Conservation (phyloP, 345 rosid species). For the Capsella bursapastoris region DNA sequence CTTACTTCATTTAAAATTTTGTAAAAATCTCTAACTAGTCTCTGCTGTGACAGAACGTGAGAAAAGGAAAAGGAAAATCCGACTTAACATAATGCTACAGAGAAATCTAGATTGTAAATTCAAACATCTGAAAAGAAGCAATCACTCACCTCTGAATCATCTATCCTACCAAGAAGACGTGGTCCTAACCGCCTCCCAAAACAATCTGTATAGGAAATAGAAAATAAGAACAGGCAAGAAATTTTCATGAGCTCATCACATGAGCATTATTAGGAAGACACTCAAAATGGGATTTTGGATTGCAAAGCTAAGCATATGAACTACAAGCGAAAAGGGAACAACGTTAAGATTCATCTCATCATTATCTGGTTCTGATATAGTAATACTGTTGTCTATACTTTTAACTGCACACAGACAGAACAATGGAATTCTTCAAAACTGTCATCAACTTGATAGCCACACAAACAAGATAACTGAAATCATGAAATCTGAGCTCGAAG, state of each 20-base stretch:
- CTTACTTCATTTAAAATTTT: constrained; percentile 84
- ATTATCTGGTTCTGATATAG: background rate
- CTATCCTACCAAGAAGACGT: constrained; percentile 79
- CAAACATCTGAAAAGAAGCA: constrained; percentile 16
- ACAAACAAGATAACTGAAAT: background rate
- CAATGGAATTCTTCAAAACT: background rate
- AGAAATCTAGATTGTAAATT: constrained; percentile 5
- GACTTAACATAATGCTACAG: constrained; percentile 38
- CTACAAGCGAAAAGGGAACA: background rate
- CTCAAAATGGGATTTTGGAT: background rate
- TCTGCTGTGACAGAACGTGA: constrained; percentile 57
- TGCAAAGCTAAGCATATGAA: background rate
- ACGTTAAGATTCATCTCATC: background rate
- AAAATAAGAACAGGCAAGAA: constrained; percentile 21
- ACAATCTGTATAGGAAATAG: constrained; percentile 62
- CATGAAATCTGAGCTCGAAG: constrained; percentile 16
- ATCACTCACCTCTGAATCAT: constrained; percentile 83
- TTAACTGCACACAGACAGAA: constrained; percentile 10
- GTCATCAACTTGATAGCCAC: background rate
- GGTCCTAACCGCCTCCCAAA: constrained; percentile 99
- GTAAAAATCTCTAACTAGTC: constrained; percentile 85
- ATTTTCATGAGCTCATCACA: constrained; percentile 31
- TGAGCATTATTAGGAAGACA: constrained; percentile 1
- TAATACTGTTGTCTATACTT: background rate
- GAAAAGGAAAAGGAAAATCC: constrained; percentile 24